A percentile compares a stretch with the other conserved stretches of the same genome.
Evolutionary conservation across 495 filamentous ascomycete species (phyloP).

Genomic region (Neurospora sp.): DNA sequence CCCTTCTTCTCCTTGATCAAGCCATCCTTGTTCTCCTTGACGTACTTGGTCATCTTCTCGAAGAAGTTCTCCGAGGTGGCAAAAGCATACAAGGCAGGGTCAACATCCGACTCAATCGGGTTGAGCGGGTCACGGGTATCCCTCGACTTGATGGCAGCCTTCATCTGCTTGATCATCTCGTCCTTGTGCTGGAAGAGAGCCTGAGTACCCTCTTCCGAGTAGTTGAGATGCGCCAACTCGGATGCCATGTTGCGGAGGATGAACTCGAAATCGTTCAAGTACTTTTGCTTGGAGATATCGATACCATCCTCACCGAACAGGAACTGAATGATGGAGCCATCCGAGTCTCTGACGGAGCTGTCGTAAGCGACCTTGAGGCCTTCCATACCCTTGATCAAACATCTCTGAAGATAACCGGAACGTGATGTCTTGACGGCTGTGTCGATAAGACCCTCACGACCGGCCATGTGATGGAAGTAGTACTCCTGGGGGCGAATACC

Average conservation of each 20-base stretch:
- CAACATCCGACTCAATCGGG: conserved; percentile 62
- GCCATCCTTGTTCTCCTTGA: conserved; percentile 64
- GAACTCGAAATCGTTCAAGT: conserved; percentile 85
- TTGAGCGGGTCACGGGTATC: conserved; percentile 59
- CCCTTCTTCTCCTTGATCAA: conserved; percentile 70
- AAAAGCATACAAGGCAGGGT: conserved; percentile 67
- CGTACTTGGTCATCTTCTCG: conserved; percentile 49
- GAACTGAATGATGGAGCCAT: conserved; percentile 90
- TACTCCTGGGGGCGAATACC: conserved; percentile 96
- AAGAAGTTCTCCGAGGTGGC: conserved; percentile 87
- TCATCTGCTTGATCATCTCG: conserved; percentile 67
- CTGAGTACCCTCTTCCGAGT: conserved; percentile 25
- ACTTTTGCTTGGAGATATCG: conserved; percentile 88
- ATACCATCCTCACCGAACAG: conserved; percentile 94
- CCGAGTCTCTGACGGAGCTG: conserved; percentile 83
- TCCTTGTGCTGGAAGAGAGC: conserved; percentile 38
- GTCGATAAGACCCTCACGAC: conserved; percentile 96
- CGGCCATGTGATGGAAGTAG: conserved; percentile 99
- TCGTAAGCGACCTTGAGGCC: conserved; percentile 88
- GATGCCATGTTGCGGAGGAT: conserved; percentile 63
- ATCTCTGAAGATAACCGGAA: conserved; percentile 94
- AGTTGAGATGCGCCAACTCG: conserved; percentile 38
- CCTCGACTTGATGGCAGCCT: conserved; percentile 58
- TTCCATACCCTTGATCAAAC: conserved; percentile 98
- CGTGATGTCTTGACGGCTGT: conserved; percentile 97